phyloP scores from a whole-genome alignment of 768 basidiomycete genomes.

The Kwoniella dejecticola region DNA sequence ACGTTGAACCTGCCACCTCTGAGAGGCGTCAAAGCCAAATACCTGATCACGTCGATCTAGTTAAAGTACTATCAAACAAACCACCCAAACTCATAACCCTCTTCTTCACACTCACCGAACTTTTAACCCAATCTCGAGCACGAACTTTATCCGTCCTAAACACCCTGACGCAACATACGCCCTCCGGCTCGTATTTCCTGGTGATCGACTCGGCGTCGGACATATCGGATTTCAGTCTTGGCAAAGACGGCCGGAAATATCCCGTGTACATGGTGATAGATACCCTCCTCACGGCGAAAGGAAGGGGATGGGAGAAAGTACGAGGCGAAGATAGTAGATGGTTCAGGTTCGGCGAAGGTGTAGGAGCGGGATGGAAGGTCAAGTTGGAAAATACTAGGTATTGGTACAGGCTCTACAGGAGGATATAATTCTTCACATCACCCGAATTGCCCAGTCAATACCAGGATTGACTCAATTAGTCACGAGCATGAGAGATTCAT shows the following conservation, averaged over 20 bases:
- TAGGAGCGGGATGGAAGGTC: slow-evolving; percentile 44
- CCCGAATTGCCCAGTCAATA: neutral
- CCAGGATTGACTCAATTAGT: too few species aligned
- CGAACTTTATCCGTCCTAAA: slow-evolving; percentile 37
- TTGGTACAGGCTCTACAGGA: slow-evolving; percentile 52
- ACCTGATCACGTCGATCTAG: slow-evolving; percentile 16
- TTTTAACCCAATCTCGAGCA: slow-evolving; percentile 50
- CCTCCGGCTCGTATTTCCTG: slow-evolving; percentile 41
- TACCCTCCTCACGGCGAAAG: slow-evolving; percentile 20
- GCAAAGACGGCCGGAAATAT: slow-evolving; percentile 46
- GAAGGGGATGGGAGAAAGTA: slow-evolving; percentile 41
- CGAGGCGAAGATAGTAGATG: slow-evolving; percentile 44
- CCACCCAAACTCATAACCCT: slow-evolving; percentile 47
- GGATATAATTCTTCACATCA: slow-evolving; percentile 7
- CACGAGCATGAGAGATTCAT: too few species aligned
- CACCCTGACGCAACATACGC: slow-evolving; percentile 25
- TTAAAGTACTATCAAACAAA: neutral
- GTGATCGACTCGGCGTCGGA: slow-evolving; percentile 51
- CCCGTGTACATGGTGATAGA: slow-evolving; percentile 46
- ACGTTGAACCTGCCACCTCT: too few species aligned
- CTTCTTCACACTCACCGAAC: slow-evolving; percentile 54
- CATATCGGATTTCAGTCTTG: slow-evolving; percentile 42
- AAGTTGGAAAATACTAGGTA: slow-evolving; percentile 56
- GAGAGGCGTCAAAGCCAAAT: too few species aligned
- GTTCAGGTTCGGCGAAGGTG: slow-evolving; percentile 46